Conservation (phyloP, 2,329 filamentous ascomycete genomes). For the Penicillium paneum region DNA sequence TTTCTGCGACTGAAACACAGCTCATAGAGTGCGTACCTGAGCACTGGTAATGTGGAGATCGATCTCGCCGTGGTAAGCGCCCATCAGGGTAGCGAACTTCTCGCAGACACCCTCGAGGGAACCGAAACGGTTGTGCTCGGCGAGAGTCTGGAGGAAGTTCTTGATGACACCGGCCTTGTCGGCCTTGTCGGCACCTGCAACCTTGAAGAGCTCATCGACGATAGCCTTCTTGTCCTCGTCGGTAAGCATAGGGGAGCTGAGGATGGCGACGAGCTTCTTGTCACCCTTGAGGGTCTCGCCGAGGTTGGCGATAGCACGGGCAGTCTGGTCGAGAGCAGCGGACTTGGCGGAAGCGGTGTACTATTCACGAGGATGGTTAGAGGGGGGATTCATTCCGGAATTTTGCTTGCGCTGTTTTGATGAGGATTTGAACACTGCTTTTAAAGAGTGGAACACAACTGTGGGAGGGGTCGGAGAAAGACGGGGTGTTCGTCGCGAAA, state of each 20-base stretch:
- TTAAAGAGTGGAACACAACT: constrained; percentile 11
- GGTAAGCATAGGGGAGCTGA: constrained; percentile 76
- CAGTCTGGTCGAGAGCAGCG: constrained; percentile 76
- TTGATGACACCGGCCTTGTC: constrained; percentile 78
- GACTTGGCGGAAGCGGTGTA: constrained; percentile 95
- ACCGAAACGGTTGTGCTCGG: constrained; percentile 92
- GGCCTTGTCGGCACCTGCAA: constrained; percentile 65
- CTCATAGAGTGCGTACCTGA: constrained; percentile 58
- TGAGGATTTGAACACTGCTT: constrained; percentile 9
- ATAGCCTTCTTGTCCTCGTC: constrained; percentile 79
- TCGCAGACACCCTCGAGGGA: constrained; percentile 76
- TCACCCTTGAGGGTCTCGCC: constrained; percentile 74
- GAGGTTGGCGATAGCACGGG: constrained; percentile 73
- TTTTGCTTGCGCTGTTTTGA: background rate
- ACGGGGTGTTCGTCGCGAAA: constrained; percentile 10
- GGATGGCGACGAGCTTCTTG: constrained; percentile 71
- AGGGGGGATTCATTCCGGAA: background rate
- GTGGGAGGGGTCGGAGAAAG: constrained; percentile 20
- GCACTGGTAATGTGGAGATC: constrained; percentile 91
- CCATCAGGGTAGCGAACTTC: constrained; percentile 86
- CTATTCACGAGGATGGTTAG: constrained; percentile 48
- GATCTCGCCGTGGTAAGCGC: constrained; percentile 85
- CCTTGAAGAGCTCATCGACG: constrained; percentile 82
- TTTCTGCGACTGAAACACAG: background rate
- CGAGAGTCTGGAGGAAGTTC: constrained; percentile 88